Percentiles rank a stretch among this genome's conserved stretches.
Evolutionary conservation across 192 early-diverging fungal species (phyloP).

Genomic region (Mortierella claussenii): DNA sequence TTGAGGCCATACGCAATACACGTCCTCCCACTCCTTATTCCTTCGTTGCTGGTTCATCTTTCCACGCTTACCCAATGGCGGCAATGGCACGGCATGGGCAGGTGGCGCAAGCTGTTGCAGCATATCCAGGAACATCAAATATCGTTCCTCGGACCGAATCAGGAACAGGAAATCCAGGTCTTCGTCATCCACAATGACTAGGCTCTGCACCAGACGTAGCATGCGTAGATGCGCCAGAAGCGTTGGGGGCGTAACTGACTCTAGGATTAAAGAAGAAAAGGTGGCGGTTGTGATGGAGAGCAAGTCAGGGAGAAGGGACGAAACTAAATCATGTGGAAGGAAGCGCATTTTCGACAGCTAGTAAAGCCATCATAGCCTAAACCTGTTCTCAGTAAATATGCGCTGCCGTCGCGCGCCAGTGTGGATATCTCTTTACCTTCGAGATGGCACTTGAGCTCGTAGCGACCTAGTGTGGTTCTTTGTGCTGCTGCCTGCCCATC

Average conservation of each 20-base stretch:
- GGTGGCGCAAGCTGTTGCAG: constrained; percentile 52
- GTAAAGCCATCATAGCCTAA: not conserved
- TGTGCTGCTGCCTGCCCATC: not conserved
- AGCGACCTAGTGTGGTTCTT: constrained; percentile 8
- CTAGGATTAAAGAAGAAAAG: constrained; percentile 7
- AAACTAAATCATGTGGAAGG: not conserved
- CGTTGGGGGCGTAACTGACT: constrained; percentile 46
- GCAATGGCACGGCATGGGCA: constrained; percentile 51
- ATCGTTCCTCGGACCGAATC: constrained; percentile 65
- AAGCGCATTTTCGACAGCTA: not conserved
- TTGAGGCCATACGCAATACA: too few species aligned
- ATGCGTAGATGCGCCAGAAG: constrained; percentile 41
- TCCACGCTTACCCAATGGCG: constrained; percentile 58
- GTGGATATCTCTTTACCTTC: constrained; percentile 33
- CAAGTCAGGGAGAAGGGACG: not conserved
- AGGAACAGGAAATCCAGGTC: constrained; percentile 58
- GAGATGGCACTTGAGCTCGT: constrained; percentile 30
- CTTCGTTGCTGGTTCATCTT: too few species aligned
- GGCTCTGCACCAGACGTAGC: constrained; percentile 38
- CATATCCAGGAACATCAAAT: constrained; percentile 60
- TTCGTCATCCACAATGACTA: constrained; percentile 46
- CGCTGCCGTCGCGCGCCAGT: too few species aligned
- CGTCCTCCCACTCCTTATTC: too few species aligned
- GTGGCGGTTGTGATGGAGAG: not conserved
- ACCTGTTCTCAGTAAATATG: too few species aligned